Evolutionary conservation across 2,329 filamentous ascomycete genomes (phyloP).

Genomic region (Xylaria arbuscula): DNA sequence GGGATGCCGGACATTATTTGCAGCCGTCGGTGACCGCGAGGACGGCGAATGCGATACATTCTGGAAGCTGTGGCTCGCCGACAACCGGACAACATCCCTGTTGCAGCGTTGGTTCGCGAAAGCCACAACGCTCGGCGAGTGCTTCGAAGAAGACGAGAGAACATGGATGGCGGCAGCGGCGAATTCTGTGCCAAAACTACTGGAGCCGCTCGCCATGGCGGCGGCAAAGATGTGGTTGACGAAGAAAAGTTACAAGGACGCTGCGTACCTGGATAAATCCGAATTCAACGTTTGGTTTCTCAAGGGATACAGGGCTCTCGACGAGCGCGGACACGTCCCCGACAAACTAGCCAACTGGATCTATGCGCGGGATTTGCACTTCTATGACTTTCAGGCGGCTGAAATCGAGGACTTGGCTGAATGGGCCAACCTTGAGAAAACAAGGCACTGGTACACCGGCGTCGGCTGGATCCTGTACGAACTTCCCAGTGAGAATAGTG

Average conservation of each 20-base stretch:
- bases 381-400: neutral
- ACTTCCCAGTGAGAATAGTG: neutral
- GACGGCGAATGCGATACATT: constrained; percentile 18
- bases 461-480: constrained; percentile 17
- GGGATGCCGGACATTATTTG: constrained; percentile 12
- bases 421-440: constrained; percentile 19
- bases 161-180: constrained; percentile 11
- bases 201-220: constrained; percentile 11
- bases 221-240: constrained; percentile 19
- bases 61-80: constrained; percentile 17
- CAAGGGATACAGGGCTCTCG: constrained; percentile 14
- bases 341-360: constrained; percentile 17
- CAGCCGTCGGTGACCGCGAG: neutral
- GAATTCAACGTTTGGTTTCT: constrained; percentile 21
- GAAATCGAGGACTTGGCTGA: constrained; percentile 16
- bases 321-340: constrained; percentile 5
- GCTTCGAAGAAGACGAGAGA: neutral
- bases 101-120: constrained; percentile 20
- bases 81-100: constrained; percentile 9
- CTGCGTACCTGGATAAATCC: constrained; percentile 14
- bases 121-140: neutral
- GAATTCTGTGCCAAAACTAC: constrained; percentile 6
- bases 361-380: neutral
- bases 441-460: constrained; percentile 18
- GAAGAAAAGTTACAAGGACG: constrained; percentile 14